Evolutionary conservation across 2,329 filamentous ascomycete species (phyloP).

Genomic region (Colletotrichum truncatum): DNA sequence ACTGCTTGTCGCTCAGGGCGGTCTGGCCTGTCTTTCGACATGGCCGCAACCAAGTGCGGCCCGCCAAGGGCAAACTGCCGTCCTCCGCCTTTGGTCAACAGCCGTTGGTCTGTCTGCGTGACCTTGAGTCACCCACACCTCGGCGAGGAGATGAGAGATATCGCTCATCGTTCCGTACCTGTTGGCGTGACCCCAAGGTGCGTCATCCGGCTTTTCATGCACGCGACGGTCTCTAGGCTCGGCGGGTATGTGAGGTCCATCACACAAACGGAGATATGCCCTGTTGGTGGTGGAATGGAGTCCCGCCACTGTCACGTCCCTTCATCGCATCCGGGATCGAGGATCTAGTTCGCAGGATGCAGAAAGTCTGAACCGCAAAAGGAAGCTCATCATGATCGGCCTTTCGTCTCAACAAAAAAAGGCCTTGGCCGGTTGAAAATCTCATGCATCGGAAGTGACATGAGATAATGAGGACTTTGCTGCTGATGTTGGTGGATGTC

Average conservation of each 20-base stretch:
- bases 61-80: conserved; percentile 25
- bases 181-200: conserved; percentile 18
- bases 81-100: conserved; percentile 25
- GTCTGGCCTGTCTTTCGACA: conserved; percentile 10
- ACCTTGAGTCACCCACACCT: conserved; percentile 23
- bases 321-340: conserved; percentile 19
- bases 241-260: conserved; percentile 34
- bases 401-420: background rate
- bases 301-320: background rate
- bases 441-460: background rate
- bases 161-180: background rate
- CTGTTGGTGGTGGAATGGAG: conserved; percentile 6
- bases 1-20: background rate
- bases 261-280: conserved; percentile 19
- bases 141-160: background rate
- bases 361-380: conserved; percentile 1
- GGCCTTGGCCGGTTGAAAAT: background rate
- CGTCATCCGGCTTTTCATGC: conserved; percentile 31
- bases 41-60: conserved; percentile 15
- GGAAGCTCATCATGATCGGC: conserved; percentile 1
- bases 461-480: background rate
- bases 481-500: conserved; percentile 16
- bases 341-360: conserved; percentile 11
- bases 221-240: conserved; percentile 25
- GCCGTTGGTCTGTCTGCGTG: conserved; percentile 25